These are phyloP conservation scores for Inga oerstediana DNA, from an alignment of 306 rosid species.

Conservation along the genomic window DNA sequence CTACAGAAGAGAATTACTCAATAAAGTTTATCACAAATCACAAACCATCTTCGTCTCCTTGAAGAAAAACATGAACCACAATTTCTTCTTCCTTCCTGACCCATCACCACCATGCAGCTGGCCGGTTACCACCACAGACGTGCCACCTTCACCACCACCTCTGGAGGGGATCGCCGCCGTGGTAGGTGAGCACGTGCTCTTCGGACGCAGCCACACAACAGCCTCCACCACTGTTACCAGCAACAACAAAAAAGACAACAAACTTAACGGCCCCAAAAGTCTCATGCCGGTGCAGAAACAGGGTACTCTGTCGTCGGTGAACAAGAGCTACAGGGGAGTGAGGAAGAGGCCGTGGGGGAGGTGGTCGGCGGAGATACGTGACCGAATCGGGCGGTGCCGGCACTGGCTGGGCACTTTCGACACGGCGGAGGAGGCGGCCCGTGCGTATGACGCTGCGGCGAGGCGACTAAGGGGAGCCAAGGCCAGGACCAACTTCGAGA, in stretches of 20 bases:
- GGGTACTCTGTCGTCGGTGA: slow-evolving; percentile 30
- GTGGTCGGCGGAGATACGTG: slow-evolving; percentile 80
- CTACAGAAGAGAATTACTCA: not conserved
- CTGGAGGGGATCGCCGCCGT: slow-evolving; percentile 76
- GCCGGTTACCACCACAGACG: not conserved
- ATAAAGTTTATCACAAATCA: not conserved
- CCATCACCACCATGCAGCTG: slow-evolving; percentile 1
- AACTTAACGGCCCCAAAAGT: not conserved
- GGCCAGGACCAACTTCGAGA: slow-evolving; percentile 65
- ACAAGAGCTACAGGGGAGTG: slow-evolving; percentile 64
- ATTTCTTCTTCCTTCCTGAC: slow-evolving; percentile 12
- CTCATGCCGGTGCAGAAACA: not conserved
- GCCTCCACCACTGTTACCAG: not conserved
- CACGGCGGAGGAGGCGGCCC: slow-evolving; percentile 80
- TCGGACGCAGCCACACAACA: slow-evolving; percentile 32
- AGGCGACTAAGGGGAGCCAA: slow-evolving; percentile 66
- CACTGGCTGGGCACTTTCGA: slow-evolving; percentile 81
- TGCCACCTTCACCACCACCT: slow-evolving; percentile 32
- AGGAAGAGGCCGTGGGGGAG: slow-evolving; percentile 82
- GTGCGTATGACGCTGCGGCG: slow-evolving; percentile 75
- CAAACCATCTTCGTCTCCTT: not conserved
- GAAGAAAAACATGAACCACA: not conserved
- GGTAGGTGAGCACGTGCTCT: slow-evolving; percentile 60
- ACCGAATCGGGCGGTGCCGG: slow-evolving; percentile 65
- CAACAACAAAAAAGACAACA: not conserved